phyloP scores from a whole-genome alignment of 192 early-diverging fungal genomes.

The Gigaspora rosea region DNA sequence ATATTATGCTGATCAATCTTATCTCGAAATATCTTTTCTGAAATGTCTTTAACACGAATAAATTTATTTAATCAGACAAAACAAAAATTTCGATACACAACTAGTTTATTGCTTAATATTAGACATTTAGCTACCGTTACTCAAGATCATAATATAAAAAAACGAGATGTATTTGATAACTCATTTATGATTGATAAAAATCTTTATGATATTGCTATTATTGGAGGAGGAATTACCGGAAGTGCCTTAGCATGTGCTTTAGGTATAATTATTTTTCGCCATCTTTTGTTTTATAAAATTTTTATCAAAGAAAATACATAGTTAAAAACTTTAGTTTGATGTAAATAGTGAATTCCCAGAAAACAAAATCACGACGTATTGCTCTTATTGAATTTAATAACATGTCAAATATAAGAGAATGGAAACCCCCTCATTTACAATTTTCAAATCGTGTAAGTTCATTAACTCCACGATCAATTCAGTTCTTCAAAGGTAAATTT shows the following conservation, averaged over 20 bases:
- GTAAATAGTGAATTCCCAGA: conserved; percentile 34
- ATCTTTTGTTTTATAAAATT: not conserved
- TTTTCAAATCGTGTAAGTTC: conserved; percentile 86
- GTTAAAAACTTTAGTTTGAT: not conserved
- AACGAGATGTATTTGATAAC: too few species aligned
- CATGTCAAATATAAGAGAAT: conserved; percentile 54
- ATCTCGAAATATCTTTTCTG: too few species aligned
- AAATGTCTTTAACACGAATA: too few species aligned
- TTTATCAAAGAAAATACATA: not conserved
- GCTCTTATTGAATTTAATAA: conserved; percentile 83
- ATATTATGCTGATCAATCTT: too few species aligned
- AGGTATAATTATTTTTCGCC: conserved; percentile 44
- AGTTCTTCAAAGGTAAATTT: conserved; percentile 55
- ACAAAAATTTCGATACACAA: too few species aligned
- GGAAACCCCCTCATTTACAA: conserved; percentile 51
- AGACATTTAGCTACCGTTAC: too few species aligned
- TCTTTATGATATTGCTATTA: conserved; percentile 81
- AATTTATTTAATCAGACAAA: too few species aligned
- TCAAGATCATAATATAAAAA: too few species aligned
- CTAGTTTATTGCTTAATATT: too few species aligned
- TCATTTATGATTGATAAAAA: not conserved
- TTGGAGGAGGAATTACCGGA: conserved; percentile 90
- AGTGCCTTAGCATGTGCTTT: conserved; percentile 81
- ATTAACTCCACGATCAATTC: conserved; percentile 68
- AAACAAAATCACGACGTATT: conserved; percentile 53